Base-by-base conservation (phyloP, 208 protist genomes). In the Porcisia hertigi region DNA sequence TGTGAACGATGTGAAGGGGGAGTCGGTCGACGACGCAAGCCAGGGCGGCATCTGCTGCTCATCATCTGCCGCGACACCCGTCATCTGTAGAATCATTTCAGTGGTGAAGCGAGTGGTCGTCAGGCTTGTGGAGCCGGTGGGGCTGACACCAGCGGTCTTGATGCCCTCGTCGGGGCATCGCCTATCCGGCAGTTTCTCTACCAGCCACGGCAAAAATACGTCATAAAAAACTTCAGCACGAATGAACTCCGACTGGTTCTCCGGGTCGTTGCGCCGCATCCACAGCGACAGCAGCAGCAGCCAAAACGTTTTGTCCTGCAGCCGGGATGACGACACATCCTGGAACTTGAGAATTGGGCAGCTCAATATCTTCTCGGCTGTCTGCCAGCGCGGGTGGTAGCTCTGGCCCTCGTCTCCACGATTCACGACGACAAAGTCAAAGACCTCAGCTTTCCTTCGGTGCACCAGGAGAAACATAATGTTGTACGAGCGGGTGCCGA, bases 201-300 rank as follows among this genome's bases (percentile, higher is more conserved):
- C 81, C 25, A 96, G 75, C 90, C 90, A 96, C 59, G 92, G 92
- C 58, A 96, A 80, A 36, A 96, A 76, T 43, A 93, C 88, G 55
- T 96, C 92, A 76, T 96, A 96, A 63, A 96, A 90, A 23, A 96
- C 92, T 69, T 96, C 92, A n/a, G 66, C 81, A 2, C 92, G 86
- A 73, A 87, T 83, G 75, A 88, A 96, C 87, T 96, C 92, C 16
- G 92, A 96, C 11, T 69, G 77, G 60, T 83, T 80, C 49, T 82
- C 62, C 39, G 91, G 87, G 71, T 86, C 84, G 63, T 92, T 93
- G 55, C 69, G 60, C 36, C 85, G 77, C 85, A 92, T 92, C 86
- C 86, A 95, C 53, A 95, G 73, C 34, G 90, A 90, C n/a, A 93
- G 69, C 47, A 87, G 62, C n/a, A 94, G 45, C 54, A 92, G 66